These are phyloP conservation scores for Penicillium paradoxum DNA, from an alignment of 495 filamentous ascomycete genomes.

Conservation along the genomic window DNA sequence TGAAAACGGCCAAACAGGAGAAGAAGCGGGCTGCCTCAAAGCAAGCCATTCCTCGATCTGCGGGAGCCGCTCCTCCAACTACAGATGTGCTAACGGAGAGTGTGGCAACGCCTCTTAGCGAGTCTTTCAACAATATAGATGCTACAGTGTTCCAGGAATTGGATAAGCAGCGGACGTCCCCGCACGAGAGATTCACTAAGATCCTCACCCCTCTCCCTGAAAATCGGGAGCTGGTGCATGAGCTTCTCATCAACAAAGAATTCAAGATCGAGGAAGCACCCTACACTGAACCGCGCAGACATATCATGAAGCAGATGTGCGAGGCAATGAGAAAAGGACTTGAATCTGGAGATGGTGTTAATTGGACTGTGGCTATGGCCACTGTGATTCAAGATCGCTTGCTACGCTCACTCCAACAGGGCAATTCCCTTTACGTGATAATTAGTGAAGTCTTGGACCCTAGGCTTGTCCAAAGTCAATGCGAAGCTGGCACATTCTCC, in stretches of 20 bases:
- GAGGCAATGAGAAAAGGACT: conserved; percentile 72
- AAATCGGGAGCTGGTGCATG: conserved; percentile 83
- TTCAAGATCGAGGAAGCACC: conserved; percentile 56
- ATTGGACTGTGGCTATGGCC: conserved; percentile 79
- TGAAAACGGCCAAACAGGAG: conserved; percentile 69
- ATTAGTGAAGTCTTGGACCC: conserved; percentile 85
- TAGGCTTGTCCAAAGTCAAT: conserved; percentile 69
- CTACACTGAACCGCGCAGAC: conserved; percentile 47
- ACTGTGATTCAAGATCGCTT: conserved; percentile 80
- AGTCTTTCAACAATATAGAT: conserved; percentile 41
- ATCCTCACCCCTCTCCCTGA: conserved; percentile 66
- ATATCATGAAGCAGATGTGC: conserved; percentile 61
- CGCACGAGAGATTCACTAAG: conserved; percentile 45
- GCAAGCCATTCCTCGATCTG: conserved; percentile 57
- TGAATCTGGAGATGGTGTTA: conserved; percentile 61
- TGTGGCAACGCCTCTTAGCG: conserved; percentile 43
- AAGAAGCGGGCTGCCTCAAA: conserved; percentile 51
- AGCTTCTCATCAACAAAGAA: conserved; percentile 85
- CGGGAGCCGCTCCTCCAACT: conserved; percentile 32
- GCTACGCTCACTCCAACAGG: conserved; percentile 70
- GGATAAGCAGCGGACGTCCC: conserved; percentile 34
- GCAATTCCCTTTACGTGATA: conserved; percentile 73
- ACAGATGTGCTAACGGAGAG: conserved; percentile 38
- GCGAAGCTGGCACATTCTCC: conserved; percentile 77
- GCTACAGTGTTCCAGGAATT: conserved; percentile 35